Base-by-base conservation (phyloP, 257 asterid species). In the Solanum bulbocastanum region DNA sequence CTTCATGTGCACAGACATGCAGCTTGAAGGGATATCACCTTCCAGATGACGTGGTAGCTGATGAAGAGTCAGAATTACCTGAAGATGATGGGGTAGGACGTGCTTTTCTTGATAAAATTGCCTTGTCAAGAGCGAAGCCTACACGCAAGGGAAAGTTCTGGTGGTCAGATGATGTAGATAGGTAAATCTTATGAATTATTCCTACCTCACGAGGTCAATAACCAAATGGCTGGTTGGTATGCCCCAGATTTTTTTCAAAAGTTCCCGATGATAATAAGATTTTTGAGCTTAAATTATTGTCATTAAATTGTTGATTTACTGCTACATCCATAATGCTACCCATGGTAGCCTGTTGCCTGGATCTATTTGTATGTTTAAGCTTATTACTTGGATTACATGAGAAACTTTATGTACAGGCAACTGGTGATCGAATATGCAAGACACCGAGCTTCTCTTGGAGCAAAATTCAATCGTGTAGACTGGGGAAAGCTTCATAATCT, bases 161-260 rank as follows among this genome's bases (percentile, higher is more conserved):
- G 14, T 97, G 99, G 99, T 93, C 95, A 71, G 98, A 97, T 84
- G 95, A 91, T 86, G 94, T 97, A 86, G 99, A 96, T 83, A 95
- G 99, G 99, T 97, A 93, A 91, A 86, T 44, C 42, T 86, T 62
- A 81, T 85, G 76, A 84, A 88, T 73, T 73, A 71, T 37, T 88
- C 65, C 87, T 81, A 49, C 42, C 27, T 30, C 85, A 10, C 18
- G 30, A 81, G 42, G 85, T 49, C 66, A 73, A 79, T 76, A 56
- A 72, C 33, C 85, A 74, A 83, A 33, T 88, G 69, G 85, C 69
- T 89, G 84, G 88, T 87, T 23, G 27, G 83, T 37, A 37, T 74
- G 75, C 35, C 25, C 25, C 85, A 44, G 71, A 42, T n/a, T 10
- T 88, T 88, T 73, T 88, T 66, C 68, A 83, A 25, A 73, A 82